Evolutionary conservation across 2,329 filamentous ascomycete genomes (phyloP).

Genomic region (Rosellinia necatrix): DNA sequence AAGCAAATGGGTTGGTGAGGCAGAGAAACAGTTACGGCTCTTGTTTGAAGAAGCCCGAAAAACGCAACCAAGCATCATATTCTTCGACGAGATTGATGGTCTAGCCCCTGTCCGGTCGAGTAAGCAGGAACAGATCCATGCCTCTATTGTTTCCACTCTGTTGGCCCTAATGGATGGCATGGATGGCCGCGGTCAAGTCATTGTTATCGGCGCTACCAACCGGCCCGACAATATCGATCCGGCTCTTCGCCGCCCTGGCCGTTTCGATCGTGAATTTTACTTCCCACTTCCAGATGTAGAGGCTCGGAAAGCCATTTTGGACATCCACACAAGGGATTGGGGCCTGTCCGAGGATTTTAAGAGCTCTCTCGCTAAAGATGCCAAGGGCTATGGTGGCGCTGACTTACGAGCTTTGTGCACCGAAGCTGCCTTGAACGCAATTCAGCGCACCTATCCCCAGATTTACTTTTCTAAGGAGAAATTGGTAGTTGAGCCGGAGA

Average conservation of each 20-base stretch:
- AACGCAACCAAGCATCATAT: constrained; percentile 98
- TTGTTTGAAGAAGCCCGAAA: constrained; percentile 95
- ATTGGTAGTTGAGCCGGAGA: constrained; percentile 81
- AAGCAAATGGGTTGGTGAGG: constrained; percentile 99
- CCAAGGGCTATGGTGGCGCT: constrained; percentile 95
- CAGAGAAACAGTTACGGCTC: constrained; percentile 89
- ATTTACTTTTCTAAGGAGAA: constrained; percentile 93
- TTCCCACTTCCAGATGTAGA: constrained; percentile 87
- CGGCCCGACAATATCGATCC: constrained; percentile 95
- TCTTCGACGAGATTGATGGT: constrained; percentile 98
- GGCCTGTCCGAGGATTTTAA: constrained; percentile 81
- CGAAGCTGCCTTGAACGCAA: constrained; percentile 92
- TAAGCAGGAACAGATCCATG: constrained; percentile 98
- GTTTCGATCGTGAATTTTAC: constrained; percentile 97
- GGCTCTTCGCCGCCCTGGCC: constrained; percentile 88
- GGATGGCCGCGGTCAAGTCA: constrained; percentile 97
- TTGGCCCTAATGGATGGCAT: constrained; percentile 95
- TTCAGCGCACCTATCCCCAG: constrained; percentile 93
- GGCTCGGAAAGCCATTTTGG: constrained; percentile 82
- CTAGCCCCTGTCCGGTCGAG: constrained; percentile 94
- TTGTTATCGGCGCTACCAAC: constrained; percentile 98
- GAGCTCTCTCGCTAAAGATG: constrained; percentile 79
- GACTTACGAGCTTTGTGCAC: constrained; percentile 93
- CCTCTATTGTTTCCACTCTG: constrained; percentile 94
- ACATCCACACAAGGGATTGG: constrained; percentile 96